phyloP scores from a whole-genome alignment of 225 moss, liverwort and hornwort genomes.

The Physcomitrellopsis africana region DNA sequence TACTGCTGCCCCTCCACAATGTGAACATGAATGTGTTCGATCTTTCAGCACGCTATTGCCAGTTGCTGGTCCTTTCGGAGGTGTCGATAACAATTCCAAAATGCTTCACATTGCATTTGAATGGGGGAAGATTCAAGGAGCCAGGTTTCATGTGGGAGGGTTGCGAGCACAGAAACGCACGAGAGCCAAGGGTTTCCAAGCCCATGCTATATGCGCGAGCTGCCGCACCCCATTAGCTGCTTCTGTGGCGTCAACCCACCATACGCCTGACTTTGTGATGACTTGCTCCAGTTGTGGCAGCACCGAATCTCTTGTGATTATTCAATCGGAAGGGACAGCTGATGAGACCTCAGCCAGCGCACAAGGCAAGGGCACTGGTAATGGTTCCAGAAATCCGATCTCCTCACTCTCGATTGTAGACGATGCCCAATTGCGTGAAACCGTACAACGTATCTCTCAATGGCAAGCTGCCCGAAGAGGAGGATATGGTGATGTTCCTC shows the following conservation, averaged over 20 bases:
- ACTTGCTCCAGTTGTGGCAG: slow-evolving; percentile 66
- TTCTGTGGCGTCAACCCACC: slow-evolving; percentile 57
- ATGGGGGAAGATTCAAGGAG: slow-evolving; percentile 43
- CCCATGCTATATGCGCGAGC: slow-evolving; percentile 51
- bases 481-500: slow-evolving; percentile 75
- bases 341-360: slow-evolving; percentile 9
- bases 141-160: slow-evolving; percentile 57
- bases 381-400: slow-evolving; percentile 26
- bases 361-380: slow-evolving; percentile 23
- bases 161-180: slow-evolving; percentile 45
- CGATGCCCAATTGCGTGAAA: slow-evolving; percentile 74
- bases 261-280: slow-evolving; percentile 51
- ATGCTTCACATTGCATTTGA: slow-evolving; percentile 39
- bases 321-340: slow-evolving; percentile 30
- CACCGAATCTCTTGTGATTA: slow-evolving; percentile 44
- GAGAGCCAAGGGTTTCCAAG: slow-evolving; percentile 47
- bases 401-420: slow-evolving; percentile 49
- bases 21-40: slow-evolving; percentile 51
- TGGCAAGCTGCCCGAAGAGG: slow-evolving; percentile 77
- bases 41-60: slow-evolving; percentile 53
- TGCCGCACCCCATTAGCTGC: slow-evolving; percentile 51
- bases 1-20: slow-evolving; percentile 25
- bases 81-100: slow-evolving; percentile 31
- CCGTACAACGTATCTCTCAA: slow-evolving; percentile 68
- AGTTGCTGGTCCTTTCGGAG: slow-evolving; percentile 36